Conservation (phyloP, 495 filamentous ascomycete species). For the Penicillium coprophilum region DNA sequence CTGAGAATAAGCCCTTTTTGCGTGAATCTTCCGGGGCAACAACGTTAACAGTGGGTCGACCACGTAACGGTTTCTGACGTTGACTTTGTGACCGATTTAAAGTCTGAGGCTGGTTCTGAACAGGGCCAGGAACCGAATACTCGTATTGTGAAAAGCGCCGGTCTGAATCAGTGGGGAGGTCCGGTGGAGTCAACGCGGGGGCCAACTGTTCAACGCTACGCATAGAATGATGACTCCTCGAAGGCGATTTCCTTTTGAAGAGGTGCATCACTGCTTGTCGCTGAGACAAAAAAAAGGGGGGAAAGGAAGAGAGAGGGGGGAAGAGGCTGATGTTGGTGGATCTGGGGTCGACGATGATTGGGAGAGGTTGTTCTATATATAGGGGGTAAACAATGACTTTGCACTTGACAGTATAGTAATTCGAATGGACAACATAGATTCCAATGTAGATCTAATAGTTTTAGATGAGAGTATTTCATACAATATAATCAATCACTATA, state of each 20-base stretch:
- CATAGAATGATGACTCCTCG: conserved; percentile 23
- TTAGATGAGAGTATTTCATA: neutral
- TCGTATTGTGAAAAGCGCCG: conserved; percentile 17
- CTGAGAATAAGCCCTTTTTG: conserved; percentile 18
- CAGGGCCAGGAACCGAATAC: neutral
- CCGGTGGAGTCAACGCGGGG: conserved; percentile 26
- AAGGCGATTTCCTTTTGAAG: conserved; percentile 32
- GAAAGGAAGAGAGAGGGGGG: conserved; percentile 4
- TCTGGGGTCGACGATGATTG: conserved; percentile 1
- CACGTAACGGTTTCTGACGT: conserved; percentile 23
- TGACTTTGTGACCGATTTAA: conserved; percentile 35
- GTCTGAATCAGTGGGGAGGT: conserved; percentile 24
- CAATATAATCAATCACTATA: neutral
- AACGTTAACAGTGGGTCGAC: conserved; percentile 28
- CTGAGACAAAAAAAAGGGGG: conserved; percentile 3
- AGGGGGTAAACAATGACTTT: conserved; percentile 11
- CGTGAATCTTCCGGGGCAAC: conserved; percentile 21
- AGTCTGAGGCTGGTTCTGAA: conserved; percentile 5
- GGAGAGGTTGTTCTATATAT: conserved; percentile 17
- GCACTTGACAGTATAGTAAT: no score
- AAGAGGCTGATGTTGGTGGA: conserved; percentile 10
- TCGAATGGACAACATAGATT: no score
- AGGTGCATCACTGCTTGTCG: conserved; percentile 29
- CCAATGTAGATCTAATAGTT: neutral
- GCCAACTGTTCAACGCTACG: conserved; percentile 38